Evolutionary conservation across 306 rosid species (phyloP), one percentile per base, ranked within the genome.

Genomic region (Dalbergia cultrata): DNA sequence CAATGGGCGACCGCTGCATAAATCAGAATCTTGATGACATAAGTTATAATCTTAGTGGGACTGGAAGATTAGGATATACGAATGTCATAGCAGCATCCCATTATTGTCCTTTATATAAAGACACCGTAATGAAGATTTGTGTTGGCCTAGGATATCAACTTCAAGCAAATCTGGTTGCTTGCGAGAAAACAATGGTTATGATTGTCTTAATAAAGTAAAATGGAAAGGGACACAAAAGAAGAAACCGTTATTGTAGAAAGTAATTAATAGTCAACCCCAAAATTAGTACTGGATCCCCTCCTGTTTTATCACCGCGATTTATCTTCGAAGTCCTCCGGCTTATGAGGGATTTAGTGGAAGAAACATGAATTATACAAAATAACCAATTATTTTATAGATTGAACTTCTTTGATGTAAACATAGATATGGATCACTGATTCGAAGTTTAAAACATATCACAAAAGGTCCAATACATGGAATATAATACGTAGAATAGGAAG

Each of bases 91-190:
- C 31, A 34, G 22, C 41, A 7, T 47, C 13, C 72, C 13, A 14
- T 44, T 8, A 49, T 59, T 31, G 35, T 41, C 60, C 8, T 19
- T 70, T 68, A 43, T 31, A 13, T 53, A 37, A 58, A 58, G 49
- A 70, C 34, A 81, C 74, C 31, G 34, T 26, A 16, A 77, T 44
- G 22, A 49, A 37, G 1, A 31, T 43, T 18, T 39, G 37, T 74
- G 53, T 10, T 47, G 78, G 75, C 73, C 19, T 82, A 37, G n/a
- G 49, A 76, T 34, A 58, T 67, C 65, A 54, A 68, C 61, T 18
- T n/a, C 5, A 31, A 75, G 39, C 34, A 31, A 57, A 78, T 82
- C 37, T 78, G 76, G 78, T 69, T 33, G 61, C 60, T 37, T 35
- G 50, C 8, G 9, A 19, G 39, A 61, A 70, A 41, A 58, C 70